Evolutionary conservation across 164 flowering plant genomes (phyloP).

Genomic region (grape (Vitis vinifera)): ASM3070453v1 NC_081818.1:25183001-25183500

Average conservation of each 20-base stretch:
- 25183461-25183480: neutral
- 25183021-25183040: too few relatives aligned
- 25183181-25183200: neutral
- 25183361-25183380: constrained; percentile 26
- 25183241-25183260: too few relatives aligned
- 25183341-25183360: constrained; percentile 14
- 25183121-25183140: neutral
- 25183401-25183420: constrained; percentile 2
- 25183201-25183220: neutral
- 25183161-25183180: neutral
- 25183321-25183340: neutral
- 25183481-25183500: neutral
- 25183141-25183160: neutral
- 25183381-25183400: constrained; percentile 16
- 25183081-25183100: neutral
- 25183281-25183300: too few relatives aligned
- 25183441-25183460: neutral
- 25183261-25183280: too few relatives aligned
- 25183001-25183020: too few relatives aligned
- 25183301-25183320: too few relatives aligned
- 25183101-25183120: neutral
- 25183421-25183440: neutral
- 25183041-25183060: too few relatives aligned
- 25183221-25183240: neutral
- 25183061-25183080: neutral